Evolutionary conservation across 257 asterid species (phyloP), one percentile per base, ranked within the genome.

Genomic region (Eucommia ulmoides): DNA sequence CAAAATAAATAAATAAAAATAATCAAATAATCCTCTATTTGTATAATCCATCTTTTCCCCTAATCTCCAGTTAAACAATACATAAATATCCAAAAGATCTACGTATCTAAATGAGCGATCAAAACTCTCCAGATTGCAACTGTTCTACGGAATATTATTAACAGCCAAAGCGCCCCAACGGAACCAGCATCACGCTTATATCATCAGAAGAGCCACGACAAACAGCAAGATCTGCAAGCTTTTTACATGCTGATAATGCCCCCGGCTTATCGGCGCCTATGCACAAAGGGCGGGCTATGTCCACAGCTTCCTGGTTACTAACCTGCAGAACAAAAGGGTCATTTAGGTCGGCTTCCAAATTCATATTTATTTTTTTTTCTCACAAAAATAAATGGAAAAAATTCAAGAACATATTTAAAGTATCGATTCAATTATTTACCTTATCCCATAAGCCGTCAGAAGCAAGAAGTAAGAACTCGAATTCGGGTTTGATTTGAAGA

Each of bases 391-490:
- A 42, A 8, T 5, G 7, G 4, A 42, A 8, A 2, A 2, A 42
- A 16, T 8, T 6, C n/a, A 42, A 10, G 9, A 16, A 2, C 2
- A 1, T 10, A 10, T 6, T 16, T 6, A 42, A 16, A 18, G 19
- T 4, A 21, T 6, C 48, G 8, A 24, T 7, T 42, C 3, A 7
- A 41, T n/a, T 68, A 83, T n/a, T n/a, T n/a, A n/a, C 94, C 76
- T 80, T 84, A 56, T 88, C 97, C 97, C 97, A 84, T 45, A 88
- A 56, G 53, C 97, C 96, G 65, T 88, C 97, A 12, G 94, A 88
- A 22, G 97, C 97, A 29, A 88, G 88, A 60, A 88, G 48, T 45
- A 88, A 61, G 66, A 88, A 88, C 72, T 88, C 97, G n/a, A 72
- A 54, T 22, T 78, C 88, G 7, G 66, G 78, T 41, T 66, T 49